Conservation (phyloP, 306 rosid genomes). For the Abrus pulchellus region DNA sequence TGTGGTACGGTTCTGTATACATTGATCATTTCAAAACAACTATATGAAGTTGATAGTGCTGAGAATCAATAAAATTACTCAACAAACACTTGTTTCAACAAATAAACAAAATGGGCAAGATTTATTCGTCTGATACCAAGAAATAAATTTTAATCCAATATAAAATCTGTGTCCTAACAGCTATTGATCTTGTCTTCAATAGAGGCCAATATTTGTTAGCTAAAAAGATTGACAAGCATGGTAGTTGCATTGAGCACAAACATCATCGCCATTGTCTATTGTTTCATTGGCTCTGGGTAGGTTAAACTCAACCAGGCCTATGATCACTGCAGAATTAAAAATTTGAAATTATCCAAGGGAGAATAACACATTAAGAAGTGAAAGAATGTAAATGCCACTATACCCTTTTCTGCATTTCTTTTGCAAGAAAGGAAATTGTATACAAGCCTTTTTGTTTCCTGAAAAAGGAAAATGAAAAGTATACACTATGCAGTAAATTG, state of each 20-base stretch:
- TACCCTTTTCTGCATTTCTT: slow-evolving; percentile 27
- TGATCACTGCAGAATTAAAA: neutral
- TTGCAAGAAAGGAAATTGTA: slow-evolving; percentile 42
- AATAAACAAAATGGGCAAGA: neutral
- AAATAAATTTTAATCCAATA: neutral
- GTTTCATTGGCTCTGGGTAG: neutral
- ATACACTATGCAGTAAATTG: slow-evolving; percentile 50
- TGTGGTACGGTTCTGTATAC: slow-evolving; percentile 2
- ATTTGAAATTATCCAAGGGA: slow-evolving; percentile 1
- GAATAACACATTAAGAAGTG: neutral
- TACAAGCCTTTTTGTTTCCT: slow-evolving; percentile 46
- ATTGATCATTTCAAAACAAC: neutral
- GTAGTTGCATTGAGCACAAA: slow-evolving; percentile 22
- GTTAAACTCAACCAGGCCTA: neutral
- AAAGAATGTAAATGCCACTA: slow-evolving; percentile 11
- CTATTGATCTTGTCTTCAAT: slow-evolving; percentile 14
- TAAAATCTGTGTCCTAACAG: slow-evolving; percentile 7
- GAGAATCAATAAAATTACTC: slow-evolving; percentile 9
- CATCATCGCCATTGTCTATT: slow-evolving; percentile 1
- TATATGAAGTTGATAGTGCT: slow-evolving; percentile 1
- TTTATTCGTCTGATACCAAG: neutral
- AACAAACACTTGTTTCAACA: neutral
- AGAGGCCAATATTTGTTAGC: slow-evolving; percentile 18
- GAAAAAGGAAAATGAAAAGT: slow-evolving; percentile 33
- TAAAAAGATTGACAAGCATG: slow-evolving; percentile 24